Evolutionary conservation across 352 stramenopile species (phyloP).

Genomic region (Pythium phragmiticola): DNA sequence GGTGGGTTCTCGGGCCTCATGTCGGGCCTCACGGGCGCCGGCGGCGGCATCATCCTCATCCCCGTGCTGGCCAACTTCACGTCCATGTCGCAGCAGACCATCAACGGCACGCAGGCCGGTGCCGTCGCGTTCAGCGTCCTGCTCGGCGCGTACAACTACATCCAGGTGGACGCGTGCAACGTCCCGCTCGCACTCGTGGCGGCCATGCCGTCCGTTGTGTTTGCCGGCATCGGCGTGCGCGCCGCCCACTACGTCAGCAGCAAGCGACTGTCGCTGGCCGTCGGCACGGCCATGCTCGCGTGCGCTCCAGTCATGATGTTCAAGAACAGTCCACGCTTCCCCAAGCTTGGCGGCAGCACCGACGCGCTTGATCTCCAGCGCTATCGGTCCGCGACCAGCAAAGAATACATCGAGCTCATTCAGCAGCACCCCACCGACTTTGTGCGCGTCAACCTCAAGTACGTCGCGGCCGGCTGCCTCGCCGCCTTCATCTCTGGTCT

Average conservation of each 20-base stretch:
- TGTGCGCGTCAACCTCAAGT: slow-evolving; percentile 34
- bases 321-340: slow-evolving; percentile 66
- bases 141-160: slow-evolving; percentile 68
- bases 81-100: slow-evolving; percentile 63
- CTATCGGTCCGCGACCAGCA: slow-evolving; percentile 36
- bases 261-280: slow-evolving; percentile 67
- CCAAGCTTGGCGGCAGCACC: slow-evolving; percentile 52
- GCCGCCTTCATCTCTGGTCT: slow-evolving; percentile 81
- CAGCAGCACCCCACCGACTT: slow-evolving; percentile 4
- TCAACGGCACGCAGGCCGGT: slow-evolving; percentile 79
- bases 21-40: slow-evolving; percentile 73
- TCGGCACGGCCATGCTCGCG: slow-evolving; percentile 67
- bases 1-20: slow-evolving; percentile 60
- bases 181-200: slow-evolving; percentile 62
- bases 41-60: slow-evolving; percentile 72
- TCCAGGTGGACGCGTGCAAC: slow-evolving; percentile 64
- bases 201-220: slow-evolving; percentile 67
- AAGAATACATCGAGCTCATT: slow-evolving; percentile 1
- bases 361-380: slow-evolving; percentile 71
- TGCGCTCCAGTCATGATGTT: slow-evolving; percentile 78
- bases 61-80: slow-evolving; percentile 75
- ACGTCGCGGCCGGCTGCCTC: slow-evolving; percentile 59
- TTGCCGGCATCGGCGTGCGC: slow-evolving; percentile 67
- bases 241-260: slow-evolving; percentile 65
- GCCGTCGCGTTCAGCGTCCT: slow-evolving; percentile 62